Base-by-base conservation (phyloP, 176 grass and related monocot species). In the Cenchrus americanus region DNA sequence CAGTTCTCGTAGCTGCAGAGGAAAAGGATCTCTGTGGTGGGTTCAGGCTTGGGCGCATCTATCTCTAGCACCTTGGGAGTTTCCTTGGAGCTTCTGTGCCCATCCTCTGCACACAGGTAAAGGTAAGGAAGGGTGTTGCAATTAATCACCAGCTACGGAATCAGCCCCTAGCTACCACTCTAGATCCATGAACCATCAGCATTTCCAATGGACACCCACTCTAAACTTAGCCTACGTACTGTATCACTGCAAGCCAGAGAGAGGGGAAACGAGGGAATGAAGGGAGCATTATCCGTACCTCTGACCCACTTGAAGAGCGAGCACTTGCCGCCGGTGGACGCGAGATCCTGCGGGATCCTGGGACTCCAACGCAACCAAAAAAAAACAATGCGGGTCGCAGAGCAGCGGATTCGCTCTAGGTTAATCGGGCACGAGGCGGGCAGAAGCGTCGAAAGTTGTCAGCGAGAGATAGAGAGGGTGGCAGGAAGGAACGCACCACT, bases 281-380 rank as follows among this genome's bases (percentile, higher is more conserved):
- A 60, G 55, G 73, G 69, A 32, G 62, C 4, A 51, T 0, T 30
- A 13, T 44, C 22, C 6, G 66, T 87, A 97, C 94, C 94, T 92
- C 85, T 97, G 70, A 94, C 92, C 94, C 94, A 97, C 82, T 90
- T 89, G 76, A 90, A 97, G 78, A 92, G 73, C 62, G 85, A 83
- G 77, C 94, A 97, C 21, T 90, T 92, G 14, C 89, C 88, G 43
- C 83, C 80, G 48, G 85, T 75, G 51, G 87, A 14, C 49, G 83
- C 71, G 41, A 97, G 78, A 75, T 94, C 89, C 82, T 94, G 89
- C 32, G 94, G 92, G 78, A 97, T 90, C 94, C 94, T 97, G 87
- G 3, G 82, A 22, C 62, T 12, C 40, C 49, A 75, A 69, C 15
- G 15, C 75, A 15, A 24, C 30, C 30, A 37, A 34, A 37, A 37